Evolutionary conservation across 345 rosid species (phyloP), one percentile per base, ranked within the genome.

Genomic region (Erysimum cheiranthoides): DNA sequence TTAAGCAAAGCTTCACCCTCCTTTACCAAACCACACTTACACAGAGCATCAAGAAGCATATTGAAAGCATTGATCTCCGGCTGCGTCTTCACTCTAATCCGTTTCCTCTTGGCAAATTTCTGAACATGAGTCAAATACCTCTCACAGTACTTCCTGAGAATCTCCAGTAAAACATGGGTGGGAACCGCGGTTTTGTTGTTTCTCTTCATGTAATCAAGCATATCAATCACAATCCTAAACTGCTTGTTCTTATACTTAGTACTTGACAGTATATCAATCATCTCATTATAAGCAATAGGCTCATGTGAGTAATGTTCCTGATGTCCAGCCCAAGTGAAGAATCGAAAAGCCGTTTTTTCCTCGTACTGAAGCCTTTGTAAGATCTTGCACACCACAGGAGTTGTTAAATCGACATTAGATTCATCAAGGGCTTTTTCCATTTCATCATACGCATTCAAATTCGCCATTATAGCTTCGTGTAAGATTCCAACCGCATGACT

Each of bases 131-230:
- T 93, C 85, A 87, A 52, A 32, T 92, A 82, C 86, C 89, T 92
- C 71, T 86, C 89, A 6, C 97, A 84, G 46, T 90, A 90, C 49
- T 81, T 83, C 50, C 86, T 90, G 65, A 95, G 81, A 51, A 89
- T 87, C 51, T 57, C 73, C 12, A 90, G 11, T 70, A 93, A 66
- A 59, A 83, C 86, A 56, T 90, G 96, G 0, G 78, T 61, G 2
- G 96, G 96, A 42, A 90, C 88, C 0, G 73, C 51, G 7, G 61
- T 81, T 78, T 81, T 88, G 27, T 77, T 59, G 70, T 66, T 87
- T 78, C 97, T 80, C 81, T 95, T 95, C 94, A 84, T 82, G 84
- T 88, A 85, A 83, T 92, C 97, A 32, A 95, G 83, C 90, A 95
- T 79, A 75, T 86, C 96, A 50, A 93, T 86, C 9, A 92, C 85